phyloP scores from a whole-genome alignment of 306 rosid genomes.

The Ormosia semicastrata region DNA sequence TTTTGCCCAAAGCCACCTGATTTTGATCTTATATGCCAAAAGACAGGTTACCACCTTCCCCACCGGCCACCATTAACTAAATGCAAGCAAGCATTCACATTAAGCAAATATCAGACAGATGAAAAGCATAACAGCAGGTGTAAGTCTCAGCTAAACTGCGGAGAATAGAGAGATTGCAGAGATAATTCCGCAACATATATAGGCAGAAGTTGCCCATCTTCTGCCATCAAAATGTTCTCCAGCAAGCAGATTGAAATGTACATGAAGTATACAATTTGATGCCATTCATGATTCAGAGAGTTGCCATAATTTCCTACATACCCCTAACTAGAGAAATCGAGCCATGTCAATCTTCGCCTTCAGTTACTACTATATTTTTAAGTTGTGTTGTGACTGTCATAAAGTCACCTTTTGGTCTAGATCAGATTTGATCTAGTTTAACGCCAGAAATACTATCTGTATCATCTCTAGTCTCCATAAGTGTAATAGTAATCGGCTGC shows the following conservation, averaged over 20 bases:
- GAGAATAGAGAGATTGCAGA: not conserved
- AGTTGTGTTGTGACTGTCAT: conserved; percentile 18
- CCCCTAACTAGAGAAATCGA: conserved; percentile 4
- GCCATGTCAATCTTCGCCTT: conserved; percentile 6
- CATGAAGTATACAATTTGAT: conserved; percentile 9
- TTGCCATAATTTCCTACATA: conserved; percentile 23
- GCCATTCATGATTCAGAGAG: conserved; percentile 20
- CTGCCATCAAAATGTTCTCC: conserved; percentile 21
- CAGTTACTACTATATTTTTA: not conserved
- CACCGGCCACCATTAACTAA: not conserved
- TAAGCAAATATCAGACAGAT: conserved; percentile 10
- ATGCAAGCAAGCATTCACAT: not conserved
- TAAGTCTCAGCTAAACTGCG: not conserved
- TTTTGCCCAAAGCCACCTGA: not conserved
- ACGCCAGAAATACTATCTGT: conserved; percentile 22
- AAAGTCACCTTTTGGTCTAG: conserved; percentile 6
- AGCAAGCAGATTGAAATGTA: not conserved
- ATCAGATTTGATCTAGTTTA: conserved; percentile 20
- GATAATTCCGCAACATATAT: conserved; percentile 15
- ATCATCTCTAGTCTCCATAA: conserved; percentile 41
- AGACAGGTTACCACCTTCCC: not conserved
- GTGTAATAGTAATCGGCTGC: conserved; percentile 64
- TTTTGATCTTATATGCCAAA: not conserved
- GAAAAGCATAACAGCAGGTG: not conserved
- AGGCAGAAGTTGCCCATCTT: conserved; percentile 15